phyloP scores from a whole-genome alignment of 805 yeast genomes.

The Debaryomyces tyrocola region DNA sequence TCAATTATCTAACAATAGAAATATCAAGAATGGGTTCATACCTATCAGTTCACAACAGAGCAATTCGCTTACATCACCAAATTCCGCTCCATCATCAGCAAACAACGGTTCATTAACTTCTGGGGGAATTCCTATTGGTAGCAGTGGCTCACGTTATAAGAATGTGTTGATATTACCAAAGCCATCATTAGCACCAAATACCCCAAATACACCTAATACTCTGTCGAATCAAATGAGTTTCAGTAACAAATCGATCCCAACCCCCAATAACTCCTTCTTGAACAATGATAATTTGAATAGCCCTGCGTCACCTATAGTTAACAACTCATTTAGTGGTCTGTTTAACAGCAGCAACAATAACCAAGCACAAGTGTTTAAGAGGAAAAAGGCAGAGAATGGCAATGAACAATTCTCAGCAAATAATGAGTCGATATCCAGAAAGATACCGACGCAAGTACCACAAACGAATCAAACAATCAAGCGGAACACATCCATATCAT shows the following conservation, averaged over 20 bases:
- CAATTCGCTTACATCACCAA: not conserved
- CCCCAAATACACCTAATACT: conserved; percentile 7
- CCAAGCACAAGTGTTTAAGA: conserved; percentile 33
- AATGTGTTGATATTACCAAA: conserved; percentile 43
- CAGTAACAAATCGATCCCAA: conserved; percentile 27
- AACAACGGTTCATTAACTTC: conserved; percentile 4
- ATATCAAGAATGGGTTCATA: conserved; percentile 1
- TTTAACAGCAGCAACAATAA: not conserved
- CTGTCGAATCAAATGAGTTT: conserved; percentile 5
- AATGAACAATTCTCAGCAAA: conserved; percentile 12
- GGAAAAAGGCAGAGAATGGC: conserved; percentile 40
- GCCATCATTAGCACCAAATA: conserved; percentile 24
- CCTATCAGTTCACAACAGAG: conserved; percentile 3
- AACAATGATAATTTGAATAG: conserved; percentile 14
- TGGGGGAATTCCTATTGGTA: conserved; percentile 3
- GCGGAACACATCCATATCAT: conserved; percentile 10
- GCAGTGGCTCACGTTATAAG: conserved; percentile 24
- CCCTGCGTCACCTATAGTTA: conserved; percentile 20
- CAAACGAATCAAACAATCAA: conserved; percentile 12
- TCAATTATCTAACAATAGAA: not conserved
- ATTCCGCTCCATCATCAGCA: not conserved
- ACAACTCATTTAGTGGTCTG: conserved; percentile 4
- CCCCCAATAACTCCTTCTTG: conserved; percentile 17
- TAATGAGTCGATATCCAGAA: conserved; percentile 19
- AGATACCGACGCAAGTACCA: conserved; percentile 16